Conservation (phyloP, 2,329 filamentous ascomycete species). For the Ascochyta koolunga region DNA sequence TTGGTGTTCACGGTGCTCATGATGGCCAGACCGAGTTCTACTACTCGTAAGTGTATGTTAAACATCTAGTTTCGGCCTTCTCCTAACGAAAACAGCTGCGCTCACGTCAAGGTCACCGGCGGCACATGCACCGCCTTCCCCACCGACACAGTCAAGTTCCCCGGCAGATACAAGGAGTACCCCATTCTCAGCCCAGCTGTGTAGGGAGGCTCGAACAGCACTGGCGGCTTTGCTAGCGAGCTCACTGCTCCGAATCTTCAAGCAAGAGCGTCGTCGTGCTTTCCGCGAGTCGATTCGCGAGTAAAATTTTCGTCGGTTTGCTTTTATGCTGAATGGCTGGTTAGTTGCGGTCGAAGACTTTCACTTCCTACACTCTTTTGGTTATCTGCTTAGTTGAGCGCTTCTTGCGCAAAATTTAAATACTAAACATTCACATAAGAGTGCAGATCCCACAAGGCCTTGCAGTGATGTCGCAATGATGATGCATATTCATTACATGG, state of each 20-base stretch:
- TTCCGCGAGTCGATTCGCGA: constrained; percentile 1
- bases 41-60: constrained; percentile 9
- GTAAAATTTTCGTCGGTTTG: not conserved
- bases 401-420: not conserved
- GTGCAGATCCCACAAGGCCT: not conserved
- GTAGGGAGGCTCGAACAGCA: constrained; percentile 12
- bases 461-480: too few relatives aligned
- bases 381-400: not conserved
- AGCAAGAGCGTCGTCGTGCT: not conserved
- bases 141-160: constrained; percentile 45
- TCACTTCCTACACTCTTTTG: constrained; percentile 1
- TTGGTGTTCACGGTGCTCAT: constrained; percentile 49
- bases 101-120: constrained; percentile 50
- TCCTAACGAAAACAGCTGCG: constrained; percentile 32
- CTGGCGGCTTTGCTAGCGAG: not conserved
- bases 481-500: too few relatives aligned
- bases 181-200: constrained; percentile 26
- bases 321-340: not conserved
- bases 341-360: not conserved
- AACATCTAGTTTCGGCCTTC: not conserved
- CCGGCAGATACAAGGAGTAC: constrained; percentile 38
- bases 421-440: not conserved
- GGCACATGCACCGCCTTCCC: constrained; percentile 34
- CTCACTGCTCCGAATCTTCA: not conserved
- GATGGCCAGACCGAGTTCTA: constrained; percentile 50